These are phyloP conservation scores for Penicillium mononematosum DNA, from an alignment of 495 filamentous ascomycete genomes.

Conservation along the genomic window DNA sequence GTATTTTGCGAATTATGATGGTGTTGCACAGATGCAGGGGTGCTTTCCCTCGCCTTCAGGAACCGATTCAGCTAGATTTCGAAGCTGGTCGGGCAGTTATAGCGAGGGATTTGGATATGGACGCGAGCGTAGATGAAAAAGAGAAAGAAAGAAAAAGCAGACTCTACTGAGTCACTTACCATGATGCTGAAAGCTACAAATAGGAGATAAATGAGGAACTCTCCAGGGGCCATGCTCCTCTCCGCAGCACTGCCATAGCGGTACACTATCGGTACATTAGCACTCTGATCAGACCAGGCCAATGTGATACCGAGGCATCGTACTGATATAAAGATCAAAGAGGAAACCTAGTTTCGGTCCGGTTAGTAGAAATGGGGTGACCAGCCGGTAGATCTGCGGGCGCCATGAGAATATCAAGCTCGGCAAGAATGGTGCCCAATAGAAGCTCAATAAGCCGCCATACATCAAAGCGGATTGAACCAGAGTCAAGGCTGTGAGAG, in stretches of 20 bases:
- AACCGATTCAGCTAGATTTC: slow-evolving; percentile 79
- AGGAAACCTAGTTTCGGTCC: slow-evolving; percentile 61
- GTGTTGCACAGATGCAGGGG: slow-evolving; percentile 70
- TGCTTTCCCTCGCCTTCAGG: slow-evolving; percentile 97
- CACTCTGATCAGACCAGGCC: slow-evolving; percentile 15
- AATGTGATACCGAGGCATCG: slow-evolving; percentile 28
- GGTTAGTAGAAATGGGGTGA: slow-evolving; percentile 73
- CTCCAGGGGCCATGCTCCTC: slow-evolving; percentile 60
- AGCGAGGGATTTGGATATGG: slow-evolving; percentile 59
- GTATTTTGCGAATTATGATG: slow-evolving; percentile 74
- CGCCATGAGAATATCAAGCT: slow-evolving; percentile 58
- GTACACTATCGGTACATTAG: slow-evolving; percentile 54
- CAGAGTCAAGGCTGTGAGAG: slow-evolving; percentile 66
- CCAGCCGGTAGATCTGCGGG: slow-evolving; percentile 68
- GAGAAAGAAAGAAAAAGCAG: slow-evolving; percentile 18
- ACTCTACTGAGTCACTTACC: slow-evolving; percentile 52
- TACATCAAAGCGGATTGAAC: slow-evolving; percentile 60
- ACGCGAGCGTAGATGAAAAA: slow-evolving; percentile 10
- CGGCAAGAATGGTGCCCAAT: slow-evolving; percentile 57
- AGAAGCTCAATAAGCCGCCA: slow-evolving; percentile 55
- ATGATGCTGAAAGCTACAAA: slow-evolving; percentile 59
- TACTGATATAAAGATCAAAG: slow-evolving; percentile 83
- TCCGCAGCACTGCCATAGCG: slow-evolving; percentile 65
- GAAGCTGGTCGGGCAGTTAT: slow-evolving; percentile 94
- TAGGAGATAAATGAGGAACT: slow-evolving; percentile 65